phyloP scores from a whole-genome alignment of 352 stramenopile genomes.

The Globisporangium camurandrum region DNA sequence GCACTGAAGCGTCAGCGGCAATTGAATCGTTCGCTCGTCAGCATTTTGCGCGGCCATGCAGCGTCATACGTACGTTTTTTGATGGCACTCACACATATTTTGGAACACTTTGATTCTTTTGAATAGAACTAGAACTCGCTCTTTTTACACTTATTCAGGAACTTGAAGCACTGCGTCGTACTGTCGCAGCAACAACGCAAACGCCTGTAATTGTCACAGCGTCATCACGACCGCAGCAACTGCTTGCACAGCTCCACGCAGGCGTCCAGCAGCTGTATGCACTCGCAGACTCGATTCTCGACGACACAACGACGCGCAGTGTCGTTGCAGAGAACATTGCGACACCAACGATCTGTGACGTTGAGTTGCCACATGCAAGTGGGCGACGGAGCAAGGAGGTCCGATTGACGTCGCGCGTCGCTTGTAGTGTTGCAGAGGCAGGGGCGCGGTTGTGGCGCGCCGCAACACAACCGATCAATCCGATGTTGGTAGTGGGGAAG shows the following conservation, averaged over 20 bases:
- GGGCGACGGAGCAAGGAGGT: conserved; percentile 3
- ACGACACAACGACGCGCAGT: neutral
- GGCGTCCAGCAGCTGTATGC: neutral
- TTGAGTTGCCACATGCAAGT: neutral
- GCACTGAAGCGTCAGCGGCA: neutral
- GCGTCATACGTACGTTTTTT: too few species aligned
- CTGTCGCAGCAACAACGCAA: neutral
- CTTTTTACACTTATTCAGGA: neutral
- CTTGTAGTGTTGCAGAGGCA: conserved; percentile 8
- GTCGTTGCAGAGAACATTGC: neutral
- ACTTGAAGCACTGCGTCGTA: neutral
- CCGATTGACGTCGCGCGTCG: neutral
- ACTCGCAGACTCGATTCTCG: neutral
- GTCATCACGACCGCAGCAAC: neutral
- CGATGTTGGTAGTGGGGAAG: neutral
- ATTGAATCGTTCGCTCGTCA: neutral
- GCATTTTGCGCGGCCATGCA: neutral
- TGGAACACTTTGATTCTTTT: neutral
- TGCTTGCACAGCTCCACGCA: neutral
- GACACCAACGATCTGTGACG: neutral
- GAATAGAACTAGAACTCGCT: neutral
- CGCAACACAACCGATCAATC: neutral
- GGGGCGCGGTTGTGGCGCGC: neutral
- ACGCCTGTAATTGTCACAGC: neutral
- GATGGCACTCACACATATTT: neutral